Evolutionary conservation across 2,329 filamentous ascomycete genomes (phyloP).

Genomic region (Penicillium sp.): DNA sequence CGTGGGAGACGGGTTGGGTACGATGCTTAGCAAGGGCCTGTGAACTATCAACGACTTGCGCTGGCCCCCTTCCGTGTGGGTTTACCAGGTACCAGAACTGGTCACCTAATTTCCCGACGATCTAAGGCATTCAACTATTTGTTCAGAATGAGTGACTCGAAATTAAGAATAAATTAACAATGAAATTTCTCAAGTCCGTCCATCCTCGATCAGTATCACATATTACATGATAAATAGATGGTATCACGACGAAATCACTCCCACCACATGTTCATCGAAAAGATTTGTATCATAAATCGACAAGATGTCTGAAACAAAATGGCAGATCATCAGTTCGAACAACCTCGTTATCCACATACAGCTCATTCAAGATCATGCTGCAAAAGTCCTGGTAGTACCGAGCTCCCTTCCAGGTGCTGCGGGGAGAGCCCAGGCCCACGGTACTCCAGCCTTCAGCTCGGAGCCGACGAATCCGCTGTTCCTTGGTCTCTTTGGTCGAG

Average conservation of each 20-base stretch:
- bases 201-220: neutral
- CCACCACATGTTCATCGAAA: neutral
- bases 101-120: neutral
- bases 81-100: neutral
- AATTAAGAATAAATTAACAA: too few relatives aligned
- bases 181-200: neutral
- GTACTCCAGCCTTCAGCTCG: conserved; percentile 41
- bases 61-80: neutral
- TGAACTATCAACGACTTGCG: neutral
- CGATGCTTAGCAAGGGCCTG: conserved; percentile 24
- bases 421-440: conserved; percentile 36
- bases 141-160: neutral
- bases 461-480: conserved; percentile 38
- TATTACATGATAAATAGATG: neutral
- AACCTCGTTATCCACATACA: conserved; percentile 29
- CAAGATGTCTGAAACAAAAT: neutral
- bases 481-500: conserved; percentile 34
- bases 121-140: neutral
- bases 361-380: conserved; percentile 38
- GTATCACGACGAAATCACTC: neutral
- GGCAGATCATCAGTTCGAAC: too few relatives aligned
- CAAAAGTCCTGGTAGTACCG: conserved; percentile 44
- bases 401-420: conserved; percentile 40
- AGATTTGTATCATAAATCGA: neutral
- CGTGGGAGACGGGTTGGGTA: conserved; percentile 22